These are phyloP conservation scores for Leccinum aurantiacum DNA, from an alignment of 768 basidiomycete genomes.

Conservation along the genomic window DNA sequence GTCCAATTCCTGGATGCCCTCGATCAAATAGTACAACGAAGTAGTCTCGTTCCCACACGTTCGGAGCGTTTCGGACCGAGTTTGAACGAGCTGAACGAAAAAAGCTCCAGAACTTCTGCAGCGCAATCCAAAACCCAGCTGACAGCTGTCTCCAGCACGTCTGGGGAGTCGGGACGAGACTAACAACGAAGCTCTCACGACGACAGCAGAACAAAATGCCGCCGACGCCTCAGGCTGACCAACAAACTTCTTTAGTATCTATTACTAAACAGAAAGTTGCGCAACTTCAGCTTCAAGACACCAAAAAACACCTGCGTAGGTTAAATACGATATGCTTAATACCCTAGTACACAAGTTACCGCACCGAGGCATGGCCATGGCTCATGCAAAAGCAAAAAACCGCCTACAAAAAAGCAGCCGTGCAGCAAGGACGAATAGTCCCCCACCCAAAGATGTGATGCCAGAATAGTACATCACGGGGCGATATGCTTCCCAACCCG, in stretches of 20 bases:
- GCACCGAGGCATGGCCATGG: not conserved
- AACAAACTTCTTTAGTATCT: not conserved
- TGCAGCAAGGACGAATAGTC: conserved; percentile 19
- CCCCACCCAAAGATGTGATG: conserved; percentile 26
- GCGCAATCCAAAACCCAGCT: too few species aligned
- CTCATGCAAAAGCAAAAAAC: conserved; percentile 18
- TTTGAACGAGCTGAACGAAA: too few species aligned
- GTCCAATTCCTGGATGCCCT: too few species aligned
- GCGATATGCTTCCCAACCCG: conserved; percentile 24
- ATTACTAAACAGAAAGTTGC: not conserved
- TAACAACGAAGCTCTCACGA: not conserved
- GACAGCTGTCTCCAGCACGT: too few species aligned
- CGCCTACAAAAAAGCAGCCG: conserved; percentile 7
- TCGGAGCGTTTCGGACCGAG: too few species aligned
- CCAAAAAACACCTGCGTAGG: not conserved
- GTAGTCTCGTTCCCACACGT: too few species aligned
- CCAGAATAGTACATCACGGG: conserved; percentile 34
- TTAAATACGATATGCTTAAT: not conserved
- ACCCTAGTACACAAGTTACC: not conserved
- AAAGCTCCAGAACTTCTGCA: too few species aligned
- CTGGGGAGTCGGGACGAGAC: too few species aligned
- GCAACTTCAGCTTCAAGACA: not conserved
- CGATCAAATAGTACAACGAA: not conserved
- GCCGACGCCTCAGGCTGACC: not conserved
- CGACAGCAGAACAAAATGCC: not conserved